Conservation (phyloP, 805 yeast species). For the Saccharomycopsis sp. region DNA sequence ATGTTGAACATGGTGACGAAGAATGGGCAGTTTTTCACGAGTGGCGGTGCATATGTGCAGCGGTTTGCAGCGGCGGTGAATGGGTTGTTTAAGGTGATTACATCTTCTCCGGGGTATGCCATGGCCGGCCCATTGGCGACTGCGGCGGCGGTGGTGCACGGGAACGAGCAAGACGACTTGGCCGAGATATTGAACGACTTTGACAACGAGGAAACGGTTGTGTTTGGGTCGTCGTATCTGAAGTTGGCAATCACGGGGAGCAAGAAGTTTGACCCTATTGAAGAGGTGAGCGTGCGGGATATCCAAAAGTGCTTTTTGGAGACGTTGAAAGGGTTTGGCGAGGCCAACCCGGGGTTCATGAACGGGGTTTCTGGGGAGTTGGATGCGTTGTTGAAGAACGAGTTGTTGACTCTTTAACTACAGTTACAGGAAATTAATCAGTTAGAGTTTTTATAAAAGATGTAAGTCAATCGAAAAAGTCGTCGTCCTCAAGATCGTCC, state of each 20-base stretch:
- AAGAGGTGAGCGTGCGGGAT: constrained; percentile 32
- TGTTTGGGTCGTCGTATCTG: constrained; percentile 84
- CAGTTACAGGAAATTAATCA: too few relatives aligned
- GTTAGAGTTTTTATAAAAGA: too few relatives aligned
- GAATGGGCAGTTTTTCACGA: constrained; percentile 24
- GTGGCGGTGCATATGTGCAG: too few relatives aligned
- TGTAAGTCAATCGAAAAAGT: constrained; percentile 27
- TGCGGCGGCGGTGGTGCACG: neutral
- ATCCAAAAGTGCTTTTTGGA: constrained; percentile 9
- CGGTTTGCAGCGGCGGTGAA: too few relatives aligned
- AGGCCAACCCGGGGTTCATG: neutral
- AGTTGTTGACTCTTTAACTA: too few relatives aligned
- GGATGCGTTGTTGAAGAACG: constrained; percentile 2
- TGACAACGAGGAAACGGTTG: constrained; percentile 58
- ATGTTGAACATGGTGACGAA: constrained; percentile 33
- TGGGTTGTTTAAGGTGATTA: too few relatives aligned
- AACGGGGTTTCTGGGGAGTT: neutral
- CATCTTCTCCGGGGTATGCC: too few relatives aligned
- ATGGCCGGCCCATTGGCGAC: too few relatives aligned
- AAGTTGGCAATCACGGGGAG: constrained; percentile 54
- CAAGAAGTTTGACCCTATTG: constrained; percentile 63
- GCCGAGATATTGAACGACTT: constrained; percentile 32
- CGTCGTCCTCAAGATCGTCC: constrained; percentile 33
- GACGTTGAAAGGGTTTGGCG: constrained; percentile 1
- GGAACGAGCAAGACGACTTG: neutral